Evolutionary conservation across 352 stramenopile species (phyloP), one percentile per base, ranked within the genome.

Genomic region (Phytophthora pini): DNA sequence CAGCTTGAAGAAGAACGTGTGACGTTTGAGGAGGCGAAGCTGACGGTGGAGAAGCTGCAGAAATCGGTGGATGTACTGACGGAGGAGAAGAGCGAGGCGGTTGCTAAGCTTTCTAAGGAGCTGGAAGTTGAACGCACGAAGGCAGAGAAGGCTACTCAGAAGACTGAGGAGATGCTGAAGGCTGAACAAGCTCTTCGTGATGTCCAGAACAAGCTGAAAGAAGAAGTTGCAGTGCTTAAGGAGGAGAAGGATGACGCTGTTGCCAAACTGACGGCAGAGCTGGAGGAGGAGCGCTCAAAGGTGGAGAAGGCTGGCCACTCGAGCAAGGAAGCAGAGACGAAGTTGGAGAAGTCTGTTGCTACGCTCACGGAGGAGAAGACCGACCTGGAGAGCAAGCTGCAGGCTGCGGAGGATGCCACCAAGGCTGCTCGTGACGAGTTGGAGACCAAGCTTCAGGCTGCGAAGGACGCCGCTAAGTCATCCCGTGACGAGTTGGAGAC

Each of bases 261-360:
- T 54, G 67, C 72, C 2, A 70, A 71, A 47, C 43, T 82, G 1
- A 70, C 53, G 31, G 59, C 58, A 20, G 62, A 84, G 52, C 58
- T 82, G 11, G 70, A 80, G 1, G 39, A 44, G n/a, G 49, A 68
- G 50, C 66, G 60, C 11, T 52, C 47, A 1, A 70, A 63, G 17
- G 43, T 66, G n/a, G 32, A 65, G 12, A 53, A 76, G 34, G 13
- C 44, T 11, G 61, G 41, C 7, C 57, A 67, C 15, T 43, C 44
- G 5, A 70, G 36, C 27, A 46, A 77, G 20, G 29, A 61, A 9
- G 44, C 31, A 29, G 55, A 61, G 15, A 40, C 53, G 9, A 65
- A 74, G 46, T 26, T 76, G 34, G 65, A 70, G n/a, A 57, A 70
- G 44, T 43, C 46, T 2, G 49, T 71, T 48, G 48, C 44, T 47